Evolutionary conservation across 306 rosid species (phyloP).

Genomic region (Phaseolus lunatus): DNA sequence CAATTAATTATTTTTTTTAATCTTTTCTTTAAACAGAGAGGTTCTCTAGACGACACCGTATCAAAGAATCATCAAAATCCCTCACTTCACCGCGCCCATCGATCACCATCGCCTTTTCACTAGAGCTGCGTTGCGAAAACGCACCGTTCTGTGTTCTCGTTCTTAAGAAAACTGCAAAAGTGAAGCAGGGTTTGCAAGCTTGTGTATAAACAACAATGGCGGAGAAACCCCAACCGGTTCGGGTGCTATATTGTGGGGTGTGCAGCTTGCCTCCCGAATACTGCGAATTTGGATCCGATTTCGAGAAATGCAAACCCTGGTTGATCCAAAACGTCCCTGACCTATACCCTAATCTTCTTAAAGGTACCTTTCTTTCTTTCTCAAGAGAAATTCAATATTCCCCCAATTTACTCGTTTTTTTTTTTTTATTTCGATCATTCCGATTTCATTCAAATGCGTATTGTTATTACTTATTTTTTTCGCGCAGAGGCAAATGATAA

Average conservation of each 20-base stretch:
- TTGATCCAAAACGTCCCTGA: slow-evolving; percentile 88
- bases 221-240: slow-evolving; percentile 90
- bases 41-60: not conserved
- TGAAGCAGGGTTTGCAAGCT: not conserved
- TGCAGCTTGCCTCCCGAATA: slow-evolving; percentile 89
- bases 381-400: not conserved
- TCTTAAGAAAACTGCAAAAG: not conserved
- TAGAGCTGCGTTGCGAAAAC: slow-evolving; percentile 22
- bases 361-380: slow-evolving; percentile 52
- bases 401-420: not conserved
- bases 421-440: not conserved
- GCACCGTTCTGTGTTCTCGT: not conserved
- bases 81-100: not conserved
- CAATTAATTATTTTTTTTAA: not conserved
- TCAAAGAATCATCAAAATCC: not conserved
- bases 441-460: not conserved
- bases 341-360: slow-evolving; percentile 81
- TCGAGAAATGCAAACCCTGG: slow-evolving; percentile 99
- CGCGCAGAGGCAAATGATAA: slow-evolving; percentile 68
- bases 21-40: not conserved
- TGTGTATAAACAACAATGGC: slow-evolving; percentile 59
- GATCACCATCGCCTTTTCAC: not conserved
- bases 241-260: slow-evolving; percentile 70
- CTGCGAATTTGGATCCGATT: slow-evolving; percentile 98
- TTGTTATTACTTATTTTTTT: not conserved